Base-by-base conservation (phyloP, 768 basidiomycete species). In the Naganishia antarctica region DNA sequence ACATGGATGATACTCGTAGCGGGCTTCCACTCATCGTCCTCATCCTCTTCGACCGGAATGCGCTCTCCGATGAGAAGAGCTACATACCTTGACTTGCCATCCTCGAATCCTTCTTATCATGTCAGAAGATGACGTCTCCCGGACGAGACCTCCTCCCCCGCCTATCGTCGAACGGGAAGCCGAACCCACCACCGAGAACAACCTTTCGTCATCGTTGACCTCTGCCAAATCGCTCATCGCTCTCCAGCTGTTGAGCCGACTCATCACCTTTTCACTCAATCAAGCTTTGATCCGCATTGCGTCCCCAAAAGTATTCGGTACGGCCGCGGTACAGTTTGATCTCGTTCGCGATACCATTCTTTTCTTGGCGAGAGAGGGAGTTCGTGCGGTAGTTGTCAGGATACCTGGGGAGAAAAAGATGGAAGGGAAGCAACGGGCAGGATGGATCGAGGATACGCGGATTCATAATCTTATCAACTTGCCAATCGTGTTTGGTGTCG, bases 301-400 rank as follows among this genome's bases (percentile, higher is more conserved):
- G 1, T 86, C 90, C 0, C 92, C 93, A 0, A 83, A 84, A 34
- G 87, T 87, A 15, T 93, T 90, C 73, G 82, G 94, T 11, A 91
- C 89, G 0, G 91, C 90, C 16, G 85, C 91, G 0, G 88, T 99
- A 66, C 93, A 96, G 71, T 91, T 98, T 77, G 96, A 98, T 74
- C 84, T 97, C 28, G 73, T 98, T 26, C 82, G 89, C 48, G 89
- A 87, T 69, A 91, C 91, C 12, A 89, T 93, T 70, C 81, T 98
- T 46, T 97, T 98, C 76, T 81, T 98, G 8, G 87, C 87, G 34
- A 82, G 96, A n/a, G 96, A 99, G 76, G 94, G 93, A 18, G 83
- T 98, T 8, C 83, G 96, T 43, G 90, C 87, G 74, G 86, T 89
- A 6, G 82, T 96, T 4, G 81, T 96, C 16, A 84, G 92, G n/a